These are phyloP conservation scores for Elsinoe batatas DNA, from an alignment of 2,329 filamentous ascomycete species.

Conservation along the genomic window DNA sequence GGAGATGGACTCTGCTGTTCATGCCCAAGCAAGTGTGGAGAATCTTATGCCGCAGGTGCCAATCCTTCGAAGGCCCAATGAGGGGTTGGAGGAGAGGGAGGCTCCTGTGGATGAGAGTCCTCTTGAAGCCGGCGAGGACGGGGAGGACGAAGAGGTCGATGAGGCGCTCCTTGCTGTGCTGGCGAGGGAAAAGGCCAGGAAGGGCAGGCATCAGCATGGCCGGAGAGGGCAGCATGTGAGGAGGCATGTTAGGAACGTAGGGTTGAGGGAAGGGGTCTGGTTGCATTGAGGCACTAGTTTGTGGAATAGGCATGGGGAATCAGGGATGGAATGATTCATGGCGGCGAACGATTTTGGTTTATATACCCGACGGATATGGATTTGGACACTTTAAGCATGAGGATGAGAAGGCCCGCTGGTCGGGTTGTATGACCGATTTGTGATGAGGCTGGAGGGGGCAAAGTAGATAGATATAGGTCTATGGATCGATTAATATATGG, in stretches of 20 bases:
- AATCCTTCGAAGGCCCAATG: neutral
- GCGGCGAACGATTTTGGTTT: neutral
- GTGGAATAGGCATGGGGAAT: neutral
- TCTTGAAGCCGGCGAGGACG: neutral
- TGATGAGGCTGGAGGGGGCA: no score
- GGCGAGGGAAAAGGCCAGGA: slow-evolving; percentile 5
- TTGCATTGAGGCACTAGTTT: slow-evolving; percentile 1
- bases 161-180: neutral
- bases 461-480: no score
- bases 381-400: neutral
- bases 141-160: neutral
- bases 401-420: neutral
- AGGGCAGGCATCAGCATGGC: neutral
- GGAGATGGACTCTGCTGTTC: neutral
- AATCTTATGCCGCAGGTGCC: neutral
- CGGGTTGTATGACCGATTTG: no score
- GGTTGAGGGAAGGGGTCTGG: neutral
- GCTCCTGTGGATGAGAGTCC: neutral
- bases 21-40: neutral
- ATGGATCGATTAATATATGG: no score
- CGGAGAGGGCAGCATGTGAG: neutral
- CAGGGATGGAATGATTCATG: neutral
- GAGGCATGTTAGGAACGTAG: slow-evolving; percentile 7
- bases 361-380: neutral
- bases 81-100: neutral